Percentiles rank a stretch among this genome's conserved stretches.
phyloP scores from a whole-genome alignment of 2,329 filamentous ascomycete species.

The Thermothelomyces thermophilus region DNA sequence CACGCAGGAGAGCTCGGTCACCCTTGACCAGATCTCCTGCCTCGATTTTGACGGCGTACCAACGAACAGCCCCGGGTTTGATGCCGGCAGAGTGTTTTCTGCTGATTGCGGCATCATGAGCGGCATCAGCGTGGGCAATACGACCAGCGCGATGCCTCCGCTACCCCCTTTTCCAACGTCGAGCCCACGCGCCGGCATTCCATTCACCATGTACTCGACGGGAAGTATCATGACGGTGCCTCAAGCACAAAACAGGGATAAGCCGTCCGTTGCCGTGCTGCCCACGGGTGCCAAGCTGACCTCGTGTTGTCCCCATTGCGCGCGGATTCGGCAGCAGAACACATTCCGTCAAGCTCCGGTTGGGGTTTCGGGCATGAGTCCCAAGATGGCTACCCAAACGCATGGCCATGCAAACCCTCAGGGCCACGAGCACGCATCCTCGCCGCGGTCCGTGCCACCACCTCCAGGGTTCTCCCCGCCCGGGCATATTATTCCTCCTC shows the following conservation, averaged over 20 bases:
- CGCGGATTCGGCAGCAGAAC: not conserved
- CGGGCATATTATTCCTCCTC: not conserved
- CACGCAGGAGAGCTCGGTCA: not conserved
- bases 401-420: not conserved
- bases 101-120: constrained; percentile 2
- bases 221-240: constrained; percentile 13
- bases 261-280: not conserved
- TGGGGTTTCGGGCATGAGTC: not conserved
- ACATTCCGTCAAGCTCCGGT: constrained; percentile 2
- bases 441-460: not conserved
- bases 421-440: not conserved
- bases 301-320: constrained; percentile 14
- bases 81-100: constrained; percentile 5
- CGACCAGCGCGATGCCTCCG: not conserved
- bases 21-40: constrained; percentile 16
- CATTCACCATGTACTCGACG: constrained; percentile 17
- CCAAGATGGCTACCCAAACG: not conserved
- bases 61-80: constrained; percentile 3
- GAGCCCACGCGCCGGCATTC: constrained; percentile 11
- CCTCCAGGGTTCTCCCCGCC: not conserved
- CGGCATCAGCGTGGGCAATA: not conserved
- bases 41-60: constrained; percentile 14
- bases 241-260: not conserved
- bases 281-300: not conserved
- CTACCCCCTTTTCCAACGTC: no score